phyloP scores from a whole-genome alignment of 164 flowering plant genomes.

The Annona squamosa region DNA sequence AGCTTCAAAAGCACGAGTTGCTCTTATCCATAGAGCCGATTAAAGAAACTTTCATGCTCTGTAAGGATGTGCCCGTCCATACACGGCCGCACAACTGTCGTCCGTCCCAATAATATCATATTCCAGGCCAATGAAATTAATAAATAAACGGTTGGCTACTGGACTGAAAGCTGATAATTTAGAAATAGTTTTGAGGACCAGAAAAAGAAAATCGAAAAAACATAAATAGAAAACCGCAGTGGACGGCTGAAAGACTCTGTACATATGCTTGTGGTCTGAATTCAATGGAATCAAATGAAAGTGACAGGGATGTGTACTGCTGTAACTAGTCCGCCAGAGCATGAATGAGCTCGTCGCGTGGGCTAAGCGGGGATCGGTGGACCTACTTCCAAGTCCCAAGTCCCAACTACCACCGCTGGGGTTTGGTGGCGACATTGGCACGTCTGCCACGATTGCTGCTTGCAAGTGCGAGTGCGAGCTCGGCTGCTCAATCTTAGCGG shows the following conservation, averaged over 20 bases:
- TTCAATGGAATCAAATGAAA: too few relatives aligned
- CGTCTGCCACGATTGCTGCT: not conserved
- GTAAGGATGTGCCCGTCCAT: not conserved
- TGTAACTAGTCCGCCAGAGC: not conserved
- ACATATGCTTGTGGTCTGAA: too few relatives aligned
- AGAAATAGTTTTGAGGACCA: too few relatives aligned
- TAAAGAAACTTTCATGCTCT: not conserved
- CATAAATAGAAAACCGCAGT: too few relatives aligned
- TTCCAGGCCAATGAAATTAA: not conserved
- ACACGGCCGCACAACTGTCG: not conserved
- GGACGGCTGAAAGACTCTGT: too few relatives aligned
- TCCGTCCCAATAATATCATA: not conserved
- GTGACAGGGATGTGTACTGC: too few relatives aligned
- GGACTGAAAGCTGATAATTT: too few relatives aligned
- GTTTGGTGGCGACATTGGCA: not conserved
- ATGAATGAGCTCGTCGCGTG: not conserved
- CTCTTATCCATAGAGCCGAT: not conserved
- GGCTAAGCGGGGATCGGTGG: too few relatives aligned
- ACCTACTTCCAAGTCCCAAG: not conserved
- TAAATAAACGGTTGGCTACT: too few relatives aligned
- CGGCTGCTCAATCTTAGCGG: not conserved
- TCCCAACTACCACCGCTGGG: not conserved
- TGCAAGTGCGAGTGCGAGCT: not conserved
- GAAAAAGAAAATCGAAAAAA: too few relatives aligned
- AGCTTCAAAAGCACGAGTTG: too few relatives aligned